Evolutionary conservation across 164 flowering plant genomes (phyloP).

Genomic region (Malania oleifera): DNA sequence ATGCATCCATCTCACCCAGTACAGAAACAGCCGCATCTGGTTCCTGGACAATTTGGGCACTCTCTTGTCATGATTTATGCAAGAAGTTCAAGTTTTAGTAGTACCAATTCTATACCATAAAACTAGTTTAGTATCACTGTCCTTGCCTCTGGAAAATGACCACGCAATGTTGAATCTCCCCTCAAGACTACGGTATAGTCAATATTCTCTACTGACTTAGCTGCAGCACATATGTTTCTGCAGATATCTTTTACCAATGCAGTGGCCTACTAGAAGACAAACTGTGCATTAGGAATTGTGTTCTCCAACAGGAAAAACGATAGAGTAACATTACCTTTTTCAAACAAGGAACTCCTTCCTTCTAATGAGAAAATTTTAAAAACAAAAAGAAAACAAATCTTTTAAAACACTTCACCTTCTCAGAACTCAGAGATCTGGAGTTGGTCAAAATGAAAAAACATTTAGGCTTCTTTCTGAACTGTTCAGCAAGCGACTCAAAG

Average conservation of each 20-base stretch:
- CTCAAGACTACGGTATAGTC: conserved; percentile 88
- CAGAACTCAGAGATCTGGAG: conserved; percentile 80
- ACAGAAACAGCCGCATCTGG: conserved; percentile 92
- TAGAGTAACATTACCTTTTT: background rate
- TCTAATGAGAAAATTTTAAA: background rate
- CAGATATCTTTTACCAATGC: conserved; percentile 72
- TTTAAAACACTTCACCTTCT: conserved; percentile 53
- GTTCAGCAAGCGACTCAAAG: conserved; percentile 64
- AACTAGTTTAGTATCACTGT: conserved; percentile 2
- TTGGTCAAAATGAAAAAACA: conserved; percentile 98
- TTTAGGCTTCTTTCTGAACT: conserved; percentile 61
- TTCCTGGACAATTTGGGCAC: conserved; percentile 45
- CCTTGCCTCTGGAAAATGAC: conserved; percentile 98
- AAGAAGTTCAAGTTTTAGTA: background rate
- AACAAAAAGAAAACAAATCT: background rate
- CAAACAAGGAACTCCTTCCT: background rate
- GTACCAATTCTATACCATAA: background rate
- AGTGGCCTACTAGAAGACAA: conserved; percentile 56
- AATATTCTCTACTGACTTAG: conserved; percentile 45
- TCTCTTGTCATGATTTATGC: background rate
- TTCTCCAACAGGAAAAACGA: conserved; percentile 7
- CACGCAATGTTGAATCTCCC: conserved; percentile 97
- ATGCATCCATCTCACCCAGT: conserved; percentile 92
- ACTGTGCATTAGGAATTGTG: conserved; percentile 4
- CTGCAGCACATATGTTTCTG: conserved; percentile 57